A percentile compares a stretch with the other conserved stretches of the same genome.
These are phyloP conservation scores for Polytrichum commune DNA, from an alignment of 225 moss, liverwort and hornwort species.

Conservation along the genomic window DNA sequence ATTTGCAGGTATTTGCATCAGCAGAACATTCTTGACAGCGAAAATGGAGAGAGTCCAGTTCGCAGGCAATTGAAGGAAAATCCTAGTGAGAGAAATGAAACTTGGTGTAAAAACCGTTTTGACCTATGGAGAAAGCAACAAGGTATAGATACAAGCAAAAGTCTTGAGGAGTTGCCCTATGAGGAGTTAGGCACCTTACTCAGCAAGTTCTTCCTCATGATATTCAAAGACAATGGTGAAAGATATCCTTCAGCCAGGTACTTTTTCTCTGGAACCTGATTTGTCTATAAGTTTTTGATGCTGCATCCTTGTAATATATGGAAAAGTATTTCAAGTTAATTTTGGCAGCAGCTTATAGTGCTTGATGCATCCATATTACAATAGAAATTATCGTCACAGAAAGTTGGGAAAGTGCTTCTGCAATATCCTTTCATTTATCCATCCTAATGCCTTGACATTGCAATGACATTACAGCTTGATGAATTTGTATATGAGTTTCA, in stretches of 20 bases:
- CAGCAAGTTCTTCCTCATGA: conserved; percentile 24
- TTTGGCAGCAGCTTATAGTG: no score
- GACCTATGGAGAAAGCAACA: conserved; percentile 28
- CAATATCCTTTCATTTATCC: no score
- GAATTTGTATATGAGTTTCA: conserved; percentile 36
- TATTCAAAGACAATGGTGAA: conserved; percentile 30
- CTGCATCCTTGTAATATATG: no score
- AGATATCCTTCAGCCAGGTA: conserved; percentile 34
- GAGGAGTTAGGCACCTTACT: conserved; percentile 24
- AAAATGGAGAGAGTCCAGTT: conserved; percentile 9
- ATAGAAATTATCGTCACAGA: neutral
- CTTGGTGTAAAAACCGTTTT: conserved; percentile 32
- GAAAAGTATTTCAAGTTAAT: no score
- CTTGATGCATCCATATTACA: neutral
- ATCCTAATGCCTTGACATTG: no score
- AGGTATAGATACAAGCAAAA: conserved; percentile 22
- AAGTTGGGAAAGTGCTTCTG: conserved; percentile 1
- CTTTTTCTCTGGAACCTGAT: neutral
- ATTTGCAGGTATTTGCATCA: conserved; percentile 15
- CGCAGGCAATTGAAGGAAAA: conserved; percentile 15
- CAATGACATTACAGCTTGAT: conserved; percentile 21
- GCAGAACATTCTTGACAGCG: conserved; percentile 5
- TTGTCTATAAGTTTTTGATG: neutral
- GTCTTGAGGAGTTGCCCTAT: conserved; percentile 21
- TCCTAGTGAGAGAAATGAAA: conserved; percentile 32